Evolutionary conservation across 2,329 filamentous ascomycete species (phyloP).

Genomic region (Fusarium subtropicale): DNA sequence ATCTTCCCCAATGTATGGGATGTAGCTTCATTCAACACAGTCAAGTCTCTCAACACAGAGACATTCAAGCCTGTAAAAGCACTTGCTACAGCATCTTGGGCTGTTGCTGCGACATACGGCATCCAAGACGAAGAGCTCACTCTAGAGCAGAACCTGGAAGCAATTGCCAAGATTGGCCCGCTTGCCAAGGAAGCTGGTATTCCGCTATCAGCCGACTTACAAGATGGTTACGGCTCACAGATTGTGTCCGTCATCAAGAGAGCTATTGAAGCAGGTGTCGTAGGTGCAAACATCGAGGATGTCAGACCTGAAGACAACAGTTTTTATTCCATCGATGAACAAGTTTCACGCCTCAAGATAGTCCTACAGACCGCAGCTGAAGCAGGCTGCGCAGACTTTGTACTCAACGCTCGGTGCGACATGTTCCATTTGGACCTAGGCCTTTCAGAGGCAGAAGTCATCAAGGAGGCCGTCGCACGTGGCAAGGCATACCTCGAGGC

Average conservation of each 20-base stretch:
- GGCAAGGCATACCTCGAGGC: conserved; percentile 68
- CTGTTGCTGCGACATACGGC: conserved; percentile 60
- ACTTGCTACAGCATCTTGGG: conserved; percentile 63
- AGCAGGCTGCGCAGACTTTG: conserved; percentile 65
- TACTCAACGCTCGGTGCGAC: conserved; percentile 69
- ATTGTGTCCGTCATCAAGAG: conserved; percentile 58
- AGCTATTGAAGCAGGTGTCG: conserved; percentile 63
- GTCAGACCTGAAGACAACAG: conserved; percentile 50
- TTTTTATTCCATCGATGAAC: conserved; percentile 57
- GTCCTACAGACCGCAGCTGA: conserved; percentile 58
- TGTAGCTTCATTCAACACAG: conserved; percentile 58
- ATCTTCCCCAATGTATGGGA: conserved; percentile 69
- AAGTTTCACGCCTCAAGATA: conserved; percentile 59
- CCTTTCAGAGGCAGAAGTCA: conserved; percentile 48
- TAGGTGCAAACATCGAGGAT: conserved; percentile 71
- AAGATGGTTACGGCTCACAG: conserved; percentile 67
- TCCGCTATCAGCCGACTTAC: conserved; percentile 68
- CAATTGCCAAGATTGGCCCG: conserved; percentile 58
- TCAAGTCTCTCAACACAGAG: conserved; percentile 57
- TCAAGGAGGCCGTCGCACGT: conserved; percentile 63
- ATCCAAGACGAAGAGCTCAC: conserved; percentile 62
- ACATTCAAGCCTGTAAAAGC: conserved; percentile 54
- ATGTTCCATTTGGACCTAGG: conserved; percentile 55
- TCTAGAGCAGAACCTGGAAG: conserved; percentile 62
- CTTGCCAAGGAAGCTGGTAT: conserved; percentile 55